Percentiles rank a stretch among this genome's conserved stretches.
phyloP scores from a whole-genome alignment of 176 grass and related monocot species.

The Chrysopogon serrulatus region DNA sequence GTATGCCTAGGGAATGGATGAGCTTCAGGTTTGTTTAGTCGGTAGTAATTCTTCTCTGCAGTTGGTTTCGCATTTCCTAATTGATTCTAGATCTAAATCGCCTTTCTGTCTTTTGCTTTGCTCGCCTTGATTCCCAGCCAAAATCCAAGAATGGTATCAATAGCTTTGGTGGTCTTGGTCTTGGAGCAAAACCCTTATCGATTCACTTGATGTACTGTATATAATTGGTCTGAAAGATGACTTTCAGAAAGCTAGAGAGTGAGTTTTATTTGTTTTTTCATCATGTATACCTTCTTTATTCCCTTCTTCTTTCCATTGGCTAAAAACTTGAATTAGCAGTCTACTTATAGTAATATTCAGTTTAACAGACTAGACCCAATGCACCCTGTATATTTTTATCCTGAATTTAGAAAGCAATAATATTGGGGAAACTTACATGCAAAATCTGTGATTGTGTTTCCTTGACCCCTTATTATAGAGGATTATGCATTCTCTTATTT shows the following conservation, averaged over 20 bases:
- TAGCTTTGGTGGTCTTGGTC: slow-evolving; percentile 98
- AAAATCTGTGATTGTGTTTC: neutral
- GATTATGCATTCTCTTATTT: neutral
- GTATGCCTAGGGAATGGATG: slow-evolving; percentile 94
- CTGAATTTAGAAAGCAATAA: too few species aligned
- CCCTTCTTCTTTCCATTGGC: neutral
- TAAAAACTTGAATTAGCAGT: neutral
- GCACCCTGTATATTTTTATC: neutral
- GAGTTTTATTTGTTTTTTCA: slow-evolving; percentile 39
- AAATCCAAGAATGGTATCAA: slow-evolving; percentile 85
- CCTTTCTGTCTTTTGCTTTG: slow-evolving; percentile 3
- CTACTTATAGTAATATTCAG: neutral
- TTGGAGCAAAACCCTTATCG: slow-evolving; percentile 93
- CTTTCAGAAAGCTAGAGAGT: slow-evolving; percentile 97
- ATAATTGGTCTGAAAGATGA: slow-evolving; percentile 98
- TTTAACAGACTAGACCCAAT: neutral
- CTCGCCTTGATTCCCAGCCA: slow-evolving; percentile 48
- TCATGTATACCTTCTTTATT: neutral
- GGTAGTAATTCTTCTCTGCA: neutral
- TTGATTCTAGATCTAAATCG: slow-evolving; percentile 13
- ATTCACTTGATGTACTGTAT: slow-evolving; percentile 88
- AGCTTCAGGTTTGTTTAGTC: slow-evolving; percentile 80
- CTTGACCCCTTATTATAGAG: neutral
- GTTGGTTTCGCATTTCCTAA: slow-evolving; percentile 23
- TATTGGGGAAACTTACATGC: slow-evolving; percentile 8